phyloP scores from a whole-genome alignment of 2,329 filamentous ascomycete species.

The Fusarium illudens region DNA sequence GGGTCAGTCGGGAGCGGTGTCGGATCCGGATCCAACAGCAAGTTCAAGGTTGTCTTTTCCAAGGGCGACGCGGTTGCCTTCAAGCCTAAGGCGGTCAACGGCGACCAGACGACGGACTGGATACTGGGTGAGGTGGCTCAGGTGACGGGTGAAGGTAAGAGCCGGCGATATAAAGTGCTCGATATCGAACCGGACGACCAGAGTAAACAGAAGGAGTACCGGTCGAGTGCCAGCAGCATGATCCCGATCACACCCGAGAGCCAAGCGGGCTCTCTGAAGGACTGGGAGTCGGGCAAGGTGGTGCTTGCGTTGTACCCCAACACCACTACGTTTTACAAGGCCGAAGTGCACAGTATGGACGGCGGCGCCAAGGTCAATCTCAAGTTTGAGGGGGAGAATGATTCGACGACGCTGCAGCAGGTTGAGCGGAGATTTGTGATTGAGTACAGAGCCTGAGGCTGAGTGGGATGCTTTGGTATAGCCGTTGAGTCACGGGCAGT shows the following conservation, averaged over 20 bases:
- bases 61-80: conserved; percentile 73
- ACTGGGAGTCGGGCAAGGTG: conserved; percentile 73
- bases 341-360: conserved; percentile 78
- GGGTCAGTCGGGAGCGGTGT: conserved; percentile 50
- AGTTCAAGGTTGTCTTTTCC: conserved; percentile 64
- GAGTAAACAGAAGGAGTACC: conserved; percentile 73
- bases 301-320: conserved; percentile 83
- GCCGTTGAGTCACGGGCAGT: not conserved
- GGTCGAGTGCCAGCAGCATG: conserved; percentile 76
- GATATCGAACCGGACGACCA: conserved; percentile 80
- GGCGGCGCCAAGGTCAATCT: conserved; percentile 66
- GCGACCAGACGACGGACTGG: conserved; percentile 64
- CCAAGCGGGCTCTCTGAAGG: conserved; percentile 59
- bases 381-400: conserved; percentile 83
- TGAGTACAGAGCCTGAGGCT: conserved; percentile 64
- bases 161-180: conserved; percentile 79
- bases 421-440: conserved; percentile 81
- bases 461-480: not conserved
- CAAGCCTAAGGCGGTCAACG: conserved; percentile 63
- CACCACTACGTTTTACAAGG: conserved; percentile 86
- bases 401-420: conserved; percentile 75
- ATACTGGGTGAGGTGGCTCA: conserved; percentile 82
- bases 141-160: conserved; percentile 79
- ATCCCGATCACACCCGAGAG: conserved; percentile 74
- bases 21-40: conserved; percentile 40